Base-by-base conservation (phyloP, 1,284 basidiomycete species). In the Ceratobasidium sp. region DNA sequence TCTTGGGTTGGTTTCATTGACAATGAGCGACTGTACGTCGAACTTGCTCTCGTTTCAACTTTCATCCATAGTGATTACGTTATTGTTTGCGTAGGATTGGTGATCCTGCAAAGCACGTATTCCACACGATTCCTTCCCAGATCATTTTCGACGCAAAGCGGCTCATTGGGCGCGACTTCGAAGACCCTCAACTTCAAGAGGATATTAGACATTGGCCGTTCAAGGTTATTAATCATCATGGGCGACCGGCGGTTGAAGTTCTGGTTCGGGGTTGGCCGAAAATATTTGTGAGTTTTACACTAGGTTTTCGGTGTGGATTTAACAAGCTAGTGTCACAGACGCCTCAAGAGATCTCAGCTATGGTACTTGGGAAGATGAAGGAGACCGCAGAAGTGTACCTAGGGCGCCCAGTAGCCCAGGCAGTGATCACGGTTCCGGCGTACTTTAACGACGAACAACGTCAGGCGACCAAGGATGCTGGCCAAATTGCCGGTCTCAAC, bases 401-500 rank as follows among this genome's bases (percentile, higher is more conserved):
- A 9, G 55, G 55, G 18, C 55, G n/a, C 55, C 18, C 6, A 20
- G 55, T 56, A 56, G 86, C 86, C 82, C 87, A 90, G 83, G 90
- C 89, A 82, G 89, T 89, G 81, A 86, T 89, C 83, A 87, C 86
- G 63, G 84, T 84, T 77, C 84, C 84, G 49, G 87, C 89, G 82
- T 89, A 90, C 89, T 90, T 91, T 88, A 89, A 89, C 85, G 87
- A 89, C 85, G 87, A 87, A 67, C 88, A 89, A 84, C 86, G 88
- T 76, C 88, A 89, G 83, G 87, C 88, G 51, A 89, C 88, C 84
- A 89, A 88, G 86, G 88, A 89, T 81, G 87, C 88, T 78, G 87
- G 88, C 83, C 81, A 85, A 77, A 89, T 89, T 81, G 85, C 88
- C 49, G 88, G 88, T 77, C 84, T 89, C 75, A 88, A 88, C 84